These are phyloP conservation scores for Euphorbia pulcherrima DNA, from an alignment of 345 rosid species.

Conservation along the genomic window DNA sequence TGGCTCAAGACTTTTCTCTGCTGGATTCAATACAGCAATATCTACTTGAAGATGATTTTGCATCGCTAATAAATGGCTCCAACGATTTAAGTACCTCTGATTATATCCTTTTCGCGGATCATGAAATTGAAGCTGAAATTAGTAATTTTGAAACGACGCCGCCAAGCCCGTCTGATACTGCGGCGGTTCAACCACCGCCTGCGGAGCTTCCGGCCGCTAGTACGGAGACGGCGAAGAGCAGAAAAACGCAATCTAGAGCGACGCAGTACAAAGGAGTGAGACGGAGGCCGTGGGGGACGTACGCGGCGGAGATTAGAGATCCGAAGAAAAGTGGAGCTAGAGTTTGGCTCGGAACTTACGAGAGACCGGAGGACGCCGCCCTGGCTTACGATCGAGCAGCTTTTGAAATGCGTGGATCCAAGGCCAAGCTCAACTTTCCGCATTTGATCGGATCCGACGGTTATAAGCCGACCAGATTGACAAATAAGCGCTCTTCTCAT, in stretches of 20 bases:
- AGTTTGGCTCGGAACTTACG: constrained; percentile 68
- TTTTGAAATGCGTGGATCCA: constrained; percentile 32
- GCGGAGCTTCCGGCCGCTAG: neutral
- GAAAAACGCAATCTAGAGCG: neutral
- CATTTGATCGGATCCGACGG: constrained; percentile 28
- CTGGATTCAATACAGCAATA: constrained; percentile 20
- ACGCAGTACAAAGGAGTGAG: constrained; percentile 27
- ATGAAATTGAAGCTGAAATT: neutral
- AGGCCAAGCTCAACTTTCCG: constrained; percentile 39
- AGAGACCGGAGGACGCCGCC: constrained; percentile 56
- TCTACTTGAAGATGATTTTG: constrained; percentile 21
- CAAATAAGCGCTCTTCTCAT: constrained; percentile 37
- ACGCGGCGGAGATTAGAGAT: constrained; percentile 66
- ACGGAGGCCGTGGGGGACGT: constrained; percentile 68
- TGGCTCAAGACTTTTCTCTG: constrained; percentile 5
- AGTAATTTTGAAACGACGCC: neutral
- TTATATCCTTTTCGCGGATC: neutral
- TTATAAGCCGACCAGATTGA: constrained; percentile 39
- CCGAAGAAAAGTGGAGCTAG: constrained; percentile 63
- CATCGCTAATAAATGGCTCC: neutral
- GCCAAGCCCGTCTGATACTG: neutral
- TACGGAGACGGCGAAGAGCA: neutral
- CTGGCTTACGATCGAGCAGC: constrained; percentile 35
- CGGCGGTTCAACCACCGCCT: neutral
- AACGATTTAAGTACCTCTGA: neutral